Conservation (phyloP, 495 filamentous ascomycete genomes). For the Neurospora sp. region DNA sequence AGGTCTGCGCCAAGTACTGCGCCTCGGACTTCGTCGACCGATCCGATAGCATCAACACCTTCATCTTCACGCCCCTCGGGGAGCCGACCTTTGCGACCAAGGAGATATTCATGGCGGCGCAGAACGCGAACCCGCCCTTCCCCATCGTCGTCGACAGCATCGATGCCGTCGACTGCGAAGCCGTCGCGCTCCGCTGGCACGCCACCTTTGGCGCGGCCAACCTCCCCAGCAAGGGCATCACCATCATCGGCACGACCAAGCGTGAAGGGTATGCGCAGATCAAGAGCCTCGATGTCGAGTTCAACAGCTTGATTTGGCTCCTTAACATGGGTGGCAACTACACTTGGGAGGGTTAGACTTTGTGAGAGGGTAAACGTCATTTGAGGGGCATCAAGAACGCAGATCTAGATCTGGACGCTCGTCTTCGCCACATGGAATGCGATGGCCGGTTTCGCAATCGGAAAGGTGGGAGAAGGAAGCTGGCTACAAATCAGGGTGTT, state of each 20-base stretch:
- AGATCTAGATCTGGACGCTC: background rate
- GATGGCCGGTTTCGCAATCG: background rate
- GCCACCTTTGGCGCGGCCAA: constrained; percentile 28
- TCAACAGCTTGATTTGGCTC: constrained; percentile 30
- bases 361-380: background rate
- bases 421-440: background rate
- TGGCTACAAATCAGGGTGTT: background rate
- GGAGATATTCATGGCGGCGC: constrained; percentile 28
- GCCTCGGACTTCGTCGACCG: constrained; percentile 24
- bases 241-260: constrained; percentile 24
- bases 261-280: constrained; percentile 21
- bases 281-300: constrained; percentile 25
- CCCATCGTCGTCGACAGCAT: constrained; percentile 22
- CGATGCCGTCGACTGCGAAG: constrained; percentile 24
- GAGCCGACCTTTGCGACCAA: constrained; percentile 26
- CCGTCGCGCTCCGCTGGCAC: constrained; percentile 25
- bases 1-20: constrained; percentile 27
- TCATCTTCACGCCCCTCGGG: constrained; percentile 25
- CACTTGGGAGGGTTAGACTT: constrained; percentile 22
- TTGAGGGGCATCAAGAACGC: background rate
- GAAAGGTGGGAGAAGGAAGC: background rate
- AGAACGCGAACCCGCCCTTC: constrained; percentile 24
- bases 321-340: constrained; percentile 28
- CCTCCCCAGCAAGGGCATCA: constrained; percentile 22
- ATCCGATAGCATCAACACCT: constrained; percentile 31